Base-by-base conservation (phyloP, 495 filamentous ascomycete genomes). In the Bombardia bombarda region DNA sequence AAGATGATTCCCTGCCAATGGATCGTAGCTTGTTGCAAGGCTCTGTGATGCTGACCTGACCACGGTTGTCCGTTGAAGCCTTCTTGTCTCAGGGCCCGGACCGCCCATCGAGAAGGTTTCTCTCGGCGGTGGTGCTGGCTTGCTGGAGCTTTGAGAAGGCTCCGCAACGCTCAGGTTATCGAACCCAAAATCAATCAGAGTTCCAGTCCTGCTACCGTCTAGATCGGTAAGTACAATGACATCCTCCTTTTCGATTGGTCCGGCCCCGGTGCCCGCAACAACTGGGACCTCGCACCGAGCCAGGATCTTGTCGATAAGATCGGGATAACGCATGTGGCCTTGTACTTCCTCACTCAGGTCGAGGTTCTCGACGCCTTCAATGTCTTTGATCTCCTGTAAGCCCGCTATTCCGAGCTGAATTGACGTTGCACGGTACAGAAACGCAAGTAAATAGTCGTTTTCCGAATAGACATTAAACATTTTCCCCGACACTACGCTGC, bases 351-450 rank as follows among this genome's bases (percentile, higher is more conserved):
- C 76, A 45, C 75, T 84, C n/a, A 86, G 72, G 54, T 93, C 72
- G 5, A 90, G 50, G 43, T 90, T 90, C 50, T 87, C 83, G 0
- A 92, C 77, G 0, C 79, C 80, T 1, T 79, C 70, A 17, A 88
- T 73, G 9, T 51, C 56, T 38, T 78, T 62, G 23, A 90, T 75
- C 13, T 70, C 59, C 55, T 88, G 78, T 18, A 93, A 62, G 0
- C 86, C 86, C 0, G 86, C 85, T 26, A 93, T 74, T 1, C 86
- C 86, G 22, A 81, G 70, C 52, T 90, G 84, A 22, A 89, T 66
- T 47, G 80, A 85, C 40, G 78, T 83, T 5, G 83, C 80, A 6
- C 86, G 78, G 54, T 92, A 90, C 13, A 90, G 64, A 50, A 90
- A 84, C 1, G 74, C 84, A 5, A 90, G 74, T 28, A 90, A 71